phyloP scores from a whole-genome alignment of 108 stramenopile species.

The Cyclotella baltica region DNA sequence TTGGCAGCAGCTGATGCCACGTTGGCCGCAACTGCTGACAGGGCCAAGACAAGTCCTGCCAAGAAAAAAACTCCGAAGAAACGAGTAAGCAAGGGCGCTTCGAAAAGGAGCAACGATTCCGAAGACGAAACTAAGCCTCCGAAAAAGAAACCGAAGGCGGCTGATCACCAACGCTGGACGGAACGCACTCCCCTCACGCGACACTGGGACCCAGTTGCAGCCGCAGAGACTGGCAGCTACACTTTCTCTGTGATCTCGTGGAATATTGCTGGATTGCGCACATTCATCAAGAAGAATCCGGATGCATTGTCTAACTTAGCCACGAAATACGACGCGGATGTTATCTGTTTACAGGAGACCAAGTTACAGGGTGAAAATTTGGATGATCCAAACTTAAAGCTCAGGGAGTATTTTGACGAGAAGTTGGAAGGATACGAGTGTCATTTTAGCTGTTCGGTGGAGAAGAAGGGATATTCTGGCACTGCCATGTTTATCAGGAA shows the following conservation, averaged over 20 bases:
- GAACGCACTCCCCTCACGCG: conserved; percentile 75
- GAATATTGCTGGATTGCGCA: conserved; percentile 94
- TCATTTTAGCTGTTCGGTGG: conserved; percentile 87
- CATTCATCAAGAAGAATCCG: conserved; percentile 76
- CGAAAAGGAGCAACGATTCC: conserved; percentile 1
- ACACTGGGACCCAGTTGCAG: conserved; percentile 59
- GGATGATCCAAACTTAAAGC: conserved; percentile 77
- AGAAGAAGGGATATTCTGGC: conserved; percentile 98
- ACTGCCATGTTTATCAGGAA: conserved; percentile 89
- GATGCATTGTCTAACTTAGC: conserved; percentile 67
- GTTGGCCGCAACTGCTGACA: not conserved
- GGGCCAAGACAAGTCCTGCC: not conserved
- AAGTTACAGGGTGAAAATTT: conserved; percentile 90
- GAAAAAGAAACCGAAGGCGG: conserved; percentile 27
- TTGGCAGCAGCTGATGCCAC: not conserved
- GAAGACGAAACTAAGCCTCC: conserved; percentile 16
- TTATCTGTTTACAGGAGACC: conserved; percentile 92
- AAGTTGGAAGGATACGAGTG: conserved; percentile 83
- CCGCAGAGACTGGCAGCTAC: conserved; percentile 57
- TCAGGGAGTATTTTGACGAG: conserved; percentile 66
- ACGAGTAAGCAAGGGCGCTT: not conserved
- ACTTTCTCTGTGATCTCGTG: conserved; percentile 88
- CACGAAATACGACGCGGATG: conserved; percentile 70
- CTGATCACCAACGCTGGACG: conserved; percentile 73
- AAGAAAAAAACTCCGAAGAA: conserved; percentile 8